Conservation (phyloP, 1,284 basidiomycete genomes). For the Moesziomyces sp. region DNA sequence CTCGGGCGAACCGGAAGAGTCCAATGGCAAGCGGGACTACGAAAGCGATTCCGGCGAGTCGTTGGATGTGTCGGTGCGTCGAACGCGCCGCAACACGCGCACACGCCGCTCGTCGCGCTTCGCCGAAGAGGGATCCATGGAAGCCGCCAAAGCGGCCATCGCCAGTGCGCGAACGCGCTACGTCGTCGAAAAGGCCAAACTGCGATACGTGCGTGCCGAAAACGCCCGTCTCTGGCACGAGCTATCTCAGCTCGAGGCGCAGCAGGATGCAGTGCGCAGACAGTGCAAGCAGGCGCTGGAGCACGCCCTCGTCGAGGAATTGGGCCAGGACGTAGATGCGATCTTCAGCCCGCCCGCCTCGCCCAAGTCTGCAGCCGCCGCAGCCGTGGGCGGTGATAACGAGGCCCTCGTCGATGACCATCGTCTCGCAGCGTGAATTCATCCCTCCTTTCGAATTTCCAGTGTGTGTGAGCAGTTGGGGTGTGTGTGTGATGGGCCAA, state of each 20-base stretch:
- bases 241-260: constrained; percentile 16
- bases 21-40: constrained; percentile 32
- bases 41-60: constrained; percentile 41
- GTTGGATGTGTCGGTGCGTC: constrained; percentile 9
- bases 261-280: constrained; percentile 22
- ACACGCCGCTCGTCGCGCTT: constrained; percentile 32
- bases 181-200: constrained; percentile 63
- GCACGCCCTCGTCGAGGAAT: constrained; percentile 39
- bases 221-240: constrained; percentile 42
- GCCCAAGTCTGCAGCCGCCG: constrained; percentile 11
- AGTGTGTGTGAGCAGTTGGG: too few relatives aligned
- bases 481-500: too few relatives aligned
- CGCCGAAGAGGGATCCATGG: constrained; percentile 10
- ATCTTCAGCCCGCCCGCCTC: constrained; percentile 55
- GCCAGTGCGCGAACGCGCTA: constrained; percentile 45
- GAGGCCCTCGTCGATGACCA: constrained; percentile 5
- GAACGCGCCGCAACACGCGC: constrained; percentile 14
- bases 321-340: constrained; percentile 53
- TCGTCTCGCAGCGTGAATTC: background rate
- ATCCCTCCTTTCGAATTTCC: too few relatives aligned
- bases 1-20: constrained; percentile 1
- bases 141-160: constrained; percentile 26
- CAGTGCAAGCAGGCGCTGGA: constrained; percentile 45
- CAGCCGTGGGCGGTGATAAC: background rate
- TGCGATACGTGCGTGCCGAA: constrained; percentile 30